These are phyloP conservation scores for Solanum stenotomum DNA, from an alignment of 257 asterid species.

Conservation along the genomic window DNA sequence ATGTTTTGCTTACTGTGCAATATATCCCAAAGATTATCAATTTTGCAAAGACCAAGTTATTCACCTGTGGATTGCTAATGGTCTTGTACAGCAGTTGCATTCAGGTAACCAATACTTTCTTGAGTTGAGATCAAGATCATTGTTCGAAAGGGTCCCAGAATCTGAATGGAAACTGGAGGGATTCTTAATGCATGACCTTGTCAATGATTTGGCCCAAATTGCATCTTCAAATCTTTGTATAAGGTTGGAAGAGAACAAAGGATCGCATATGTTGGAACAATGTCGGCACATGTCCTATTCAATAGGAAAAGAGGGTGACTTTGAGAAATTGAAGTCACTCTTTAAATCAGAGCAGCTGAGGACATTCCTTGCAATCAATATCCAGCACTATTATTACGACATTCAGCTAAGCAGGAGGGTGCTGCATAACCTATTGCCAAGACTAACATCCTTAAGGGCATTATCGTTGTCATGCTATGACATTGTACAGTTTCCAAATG, in stretches of 20 bases:
- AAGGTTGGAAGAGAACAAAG: background rate
- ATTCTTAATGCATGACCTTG: constrained; percentile 4
- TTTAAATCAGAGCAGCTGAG: background rate
- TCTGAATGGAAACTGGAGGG: too few relatives aligned
- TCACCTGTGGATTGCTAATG: constrained; percentile 8
- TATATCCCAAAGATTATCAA: constrained; percentile 14
- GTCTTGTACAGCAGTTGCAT: background rate
- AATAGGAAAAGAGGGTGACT: too few relatives aligned
- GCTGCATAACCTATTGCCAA: too few relatives aligned
- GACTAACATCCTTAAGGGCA: too few relatives aligned
- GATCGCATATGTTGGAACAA: too few relatives aligned
- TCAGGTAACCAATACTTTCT: background rate
- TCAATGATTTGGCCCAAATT: background rate
- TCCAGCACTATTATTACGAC: fast-evolving
- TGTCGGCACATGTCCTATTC: too few relatives aligned
- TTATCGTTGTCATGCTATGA: too few relatives aligned
- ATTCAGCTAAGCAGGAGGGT: background rate
- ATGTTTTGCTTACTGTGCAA: constrained; percentile 16
- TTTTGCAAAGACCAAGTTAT: background rate
- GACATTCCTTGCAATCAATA: background rate
- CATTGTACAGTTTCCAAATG: too few relatives aligned
- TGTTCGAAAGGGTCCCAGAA: background rate
- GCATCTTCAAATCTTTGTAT: background rate
- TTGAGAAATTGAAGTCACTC: background rate
- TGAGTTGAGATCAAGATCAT: background rate